Conservation (phyloP, 106 monocot species). For the Posidonia australis region DNA sequence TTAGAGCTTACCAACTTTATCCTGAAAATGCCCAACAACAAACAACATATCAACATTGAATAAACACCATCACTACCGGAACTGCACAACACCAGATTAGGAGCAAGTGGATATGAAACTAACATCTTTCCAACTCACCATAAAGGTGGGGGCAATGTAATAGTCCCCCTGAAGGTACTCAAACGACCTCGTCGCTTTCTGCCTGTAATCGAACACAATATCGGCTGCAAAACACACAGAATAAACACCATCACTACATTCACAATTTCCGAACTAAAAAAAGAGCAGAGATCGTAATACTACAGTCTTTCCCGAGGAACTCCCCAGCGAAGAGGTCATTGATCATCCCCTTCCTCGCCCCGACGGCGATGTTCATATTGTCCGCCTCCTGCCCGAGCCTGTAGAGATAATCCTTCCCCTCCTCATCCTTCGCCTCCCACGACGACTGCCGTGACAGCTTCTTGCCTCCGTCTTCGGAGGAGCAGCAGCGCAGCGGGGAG, state of each 20-base stretch:
- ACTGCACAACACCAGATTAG: too few relatives aligned
- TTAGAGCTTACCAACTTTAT: conserved; percentile 80
- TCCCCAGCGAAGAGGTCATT: conserved; percentile 77
- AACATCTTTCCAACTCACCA: conserved; percentile 33
- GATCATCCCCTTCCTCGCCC: conserved; percentile 40
- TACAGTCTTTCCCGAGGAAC: conserved; percentile 89
- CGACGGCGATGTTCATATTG: conserved; percentile 13
- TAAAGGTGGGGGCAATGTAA: conserved; percentile 72
- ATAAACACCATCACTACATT: too few relatives aligned
- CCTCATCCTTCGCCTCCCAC: conserved; percentile 61
- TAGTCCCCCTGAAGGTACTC: conserved; percentile 84
- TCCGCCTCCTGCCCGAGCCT: conserved; percentile 16
- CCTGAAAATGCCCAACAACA: conserved; percentile 41
- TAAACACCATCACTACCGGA: too few relatives aligned
- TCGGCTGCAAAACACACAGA: conserved; percentile 65
- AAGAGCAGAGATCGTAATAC: neutral
- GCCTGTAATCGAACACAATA: conserved; percentile 92
- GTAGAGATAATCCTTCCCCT: conserved; percentile 70
- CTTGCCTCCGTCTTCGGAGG: neutral
- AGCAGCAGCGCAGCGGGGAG: neutral
- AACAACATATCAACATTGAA: neutral
- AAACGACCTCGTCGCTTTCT: conserved; percentile 90
- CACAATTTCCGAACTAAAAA: neutral
- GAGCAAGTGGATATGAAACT: neutral
- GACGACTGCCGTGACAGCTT: neutral